Base-by-base conservation (phyloP, 2,329 filamentous ascomycete genomes). In the Fusarium poae region DNA sequence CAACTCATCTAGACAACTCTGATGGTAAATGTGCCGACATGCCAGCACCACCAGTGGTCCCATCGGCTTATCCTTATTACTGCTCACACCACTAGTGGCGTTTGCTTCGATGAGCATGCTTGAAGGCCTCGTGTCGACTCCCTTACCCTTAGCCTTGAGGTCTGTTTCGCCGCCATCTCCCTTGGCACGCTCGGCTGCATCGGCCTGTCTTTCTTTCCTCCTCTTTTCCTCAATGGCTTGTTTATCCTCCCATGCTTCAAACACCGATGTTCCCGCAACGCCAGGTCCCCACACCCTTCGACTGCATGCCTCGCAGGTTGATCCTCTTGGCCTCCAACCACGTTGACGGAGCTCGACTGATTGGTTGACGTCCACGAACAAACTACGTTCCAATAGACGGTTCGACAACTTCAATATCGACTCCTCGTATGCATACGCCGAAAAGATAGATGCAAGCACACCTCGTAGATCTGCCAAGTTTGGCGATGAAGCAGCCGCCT, bases 351-450 rank as follows among this genome's bases (percentile, higher is more conserved):
- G 85, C 55, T 87, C 84, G 10, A 92, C 88, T 7, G 93, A 90
- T 71, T 92, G 87, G 43, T 89, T 84, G 35, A 99, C 93, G 68
- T 92, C 91, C 40, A 91, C 87, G 74, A 98, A 99, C 8, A 97
- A 85, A 74, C 96, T 96, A 71, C 93, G 91, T 67, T 97, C 94
- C 0, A 99, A 84, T 57, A 99, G 89, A 6, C 91, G 87, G 77
- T 95, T 97, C 1, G 96, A 93, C 5, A 99, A 87, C 3, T 87
- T 85, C 21, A 99, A 85, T 18, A 99, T 92, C 1, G 92, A 94
- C 77, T 95, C 92, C 78, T 99, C 96, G 77, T 98, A 97, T 0
- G 94, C 91, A 77, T 99, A 99, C 0, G 96, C 95, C 0, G 95
- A 90, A 80, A 99, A 98, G 57, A 99, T 95, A 15, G 94, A 96